Evolutionary conservation across 805 yeast species (phyloP).

Genomic region (Teunomyces kruisii): DNA sequence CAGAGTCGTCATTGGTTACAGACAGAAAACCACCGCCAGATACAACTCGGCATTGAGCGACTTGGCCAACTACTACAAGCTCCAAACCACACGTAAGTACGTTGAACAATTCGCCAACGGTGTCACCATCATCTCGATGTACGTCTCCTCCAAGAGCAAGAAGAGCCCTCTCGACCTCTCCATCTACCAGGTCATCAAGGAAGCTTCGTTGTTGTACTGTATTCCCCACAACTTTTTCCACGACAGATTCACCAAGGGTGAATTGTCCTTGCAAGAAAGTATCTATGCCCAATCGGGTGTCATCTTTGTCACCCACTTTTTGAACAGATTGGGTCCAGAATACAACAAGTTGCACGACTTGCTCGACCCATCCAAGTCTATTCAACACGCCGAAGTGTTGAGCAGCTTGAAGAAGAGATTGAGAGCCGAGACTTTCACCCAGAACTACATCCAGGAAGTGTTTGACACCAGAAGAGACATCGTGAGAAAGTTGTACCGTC

Average conservation of each 20-base stretch:
- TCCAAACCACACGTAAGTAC: slow-evolving; percentile 82
- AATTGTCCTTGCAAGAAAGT: slow-evolving; percentile 89
- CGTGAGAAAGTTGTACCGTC: slow-evolving; percentile 80
- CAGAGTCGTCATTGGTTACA: slow-evolving; percentile 85
- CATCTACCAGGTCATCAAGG: slow-evolving; percentile 86
- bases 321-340: slow-evolving; percentile 91
- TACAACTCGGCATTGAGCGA: slow-evolving; percentile 85
- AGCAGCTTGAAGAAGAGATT: slow-evolving; percentile 81
- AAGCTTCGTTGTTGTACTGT: slow-evolving; percentile 88
- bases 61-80: slow-evolving; percentile 83
- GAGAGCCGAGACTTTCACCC: slow-evolving; percentile 90
- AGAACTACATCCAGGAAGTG: slow-evolving; percentile 74
- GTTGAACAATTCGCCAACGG: slow-evolving; percentile 94
- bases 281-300: slow-evolving; percentile 93
- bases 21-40: slow-evolving; percentile 78
- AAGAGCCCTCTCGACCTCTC: slow-evolving; percentile 64
- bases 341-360: slow-evolving; percentile 67
- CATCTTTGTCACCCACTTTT: slow-evolving; percentile 89
- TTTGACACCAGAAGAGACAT: slow-evolving; percentile 69
- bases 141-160: slow-evolving; percentile 64
- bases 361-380: slow-evolving; percentile 59
- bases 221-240: slow-evolving; percentile 85
- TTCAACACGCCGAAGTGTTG: slow-evolving; percentile 73
- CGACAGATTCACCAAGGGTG: slow-evolving; percentile 66
- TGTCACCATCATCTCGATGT: slow-evolving; percentile 80